Evolutionary conservation across 1,284 basidiomycete species (phyloP).

Genomic region (Xerocomus nothofagi): DNA sequence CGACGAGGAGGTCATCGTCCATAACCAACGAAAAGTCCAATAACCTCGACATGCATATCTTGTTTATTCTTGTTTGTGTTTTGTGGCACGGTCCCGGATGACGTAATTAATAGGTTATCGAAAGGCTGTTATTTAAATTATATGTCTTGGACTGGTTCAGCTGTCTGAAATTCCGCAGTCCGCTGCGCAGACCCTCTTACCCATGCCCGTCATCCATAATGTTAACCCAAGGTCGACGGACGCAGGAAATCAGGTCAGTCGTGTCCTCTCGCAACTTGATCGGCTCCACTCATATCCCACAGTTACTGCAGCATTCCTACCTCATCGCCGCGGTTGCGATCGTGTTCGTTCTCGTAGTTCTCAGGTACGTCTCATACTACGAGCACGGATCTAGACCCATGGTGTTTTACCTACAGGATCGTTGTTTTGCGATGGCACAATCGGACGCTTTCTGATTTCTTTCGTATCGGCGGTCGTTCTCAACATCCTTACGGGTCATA

Average conservation of each 20-base stretch:
- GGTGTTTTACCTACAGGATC: conserved; percentile 18
- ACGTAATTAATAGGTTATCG: not conserved
- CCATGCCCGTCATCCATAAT: conserved; percentile 12
- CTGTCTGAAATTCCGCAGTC: conserved; percentile 7
- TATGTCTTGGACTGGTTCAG: no score
- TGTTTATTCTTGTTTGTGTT: conserved; percentile 23
- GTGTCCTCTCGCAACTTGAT: not conserved
- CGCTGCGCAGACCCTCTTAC: not conserved
- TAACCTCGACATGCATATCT: not conserved
- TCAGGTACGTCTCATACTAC: conserved; percentile 17
- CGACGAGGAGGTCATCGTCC: conserved; percentile 37
- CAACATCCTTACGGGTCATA: conserved; percentile 1
- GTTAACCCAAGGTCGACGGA: conserved; percentile 3
- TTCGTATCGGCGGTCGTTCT: conserved; percentile 4
- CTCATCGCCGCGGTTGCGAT: conserved; percentile 21
- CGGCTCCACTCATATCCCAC: not conserved
- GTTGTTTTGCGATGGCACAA: conserved; percentile 25
- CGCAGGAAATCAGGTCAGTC: conserved; percentile 20
- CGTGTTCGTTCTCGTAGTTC: conserved; percentile 18
- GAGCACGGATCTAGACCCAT: not conserved
- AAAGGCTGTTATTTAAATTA: no score
- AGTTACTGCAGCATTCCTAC: conserved; percentile 29
- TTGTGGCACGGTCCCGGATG: conserved; percentile 15
- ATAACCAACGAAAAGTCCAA: conserved; percentile 21
- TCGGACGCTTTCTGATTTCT: conserved; percentile 23